Base-by-base conservation (phyloP, 164 flowering plant genomes). In the grape (Vitis vinifera) region DNA sequence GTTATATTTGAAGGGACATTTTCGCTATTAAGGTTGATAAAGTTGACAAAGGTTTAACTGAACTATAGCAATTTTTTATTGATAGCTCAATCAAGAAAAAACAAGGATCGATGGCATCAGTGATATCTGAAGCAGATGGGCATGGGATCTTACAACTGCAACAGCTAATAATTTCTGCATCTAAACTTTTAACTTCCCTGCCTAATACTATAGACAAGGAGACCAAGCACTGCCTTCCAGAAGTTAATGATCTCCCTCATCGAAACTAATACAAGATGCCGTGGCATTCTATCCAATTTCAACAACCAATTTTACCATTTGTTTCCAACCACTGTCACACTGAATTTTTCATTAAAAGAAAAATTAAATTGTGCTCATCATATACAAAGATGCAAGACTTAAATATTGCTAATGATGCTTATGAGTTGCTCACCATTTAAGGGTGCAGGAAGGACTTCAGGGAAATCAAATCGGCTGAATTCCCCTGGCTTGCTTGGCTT, bases 401-500 rank as follows among this genome's bases (percentile, higher is more conserved):
- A 1, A 16, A 62, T 11, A n/a, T 23, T 6, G 37, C 9, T 31
- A 15, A 49, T 48, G n/a, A n/a, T 48, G 51, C n/a, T 64, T 15
- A 14, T 11, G 68, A 51, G 58, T 62, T 58, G 23, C 85, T 78
- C 75, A 91, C 99, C 99, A 82, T 93, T 96, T 60, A 96, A 68
- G 10, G 98, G 99, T 63, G 99, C 86, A 63, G 99, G 98, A 8
- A 96, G 79, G 70, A 76, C 79, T 67, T 93, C 99, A 56, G 91
- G 90, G 70, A 96, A 96, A 81, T 96, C 99, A 81, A 95, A 95
- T 52, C 99, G 85, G 78, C 99, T 95, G 81, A 91, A 95, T 68
- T 91, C 88, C 59, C 98, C 99, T 31, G 98, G 98, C 76, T 93
- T 95, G 77, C 78, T 87, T 69, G 99, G 99, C 97, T 91, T 91